phyloP scores from a whole-genome alignment of 2,329 filamentous ascomycete species.

The Fusarium graminum region DNA sequence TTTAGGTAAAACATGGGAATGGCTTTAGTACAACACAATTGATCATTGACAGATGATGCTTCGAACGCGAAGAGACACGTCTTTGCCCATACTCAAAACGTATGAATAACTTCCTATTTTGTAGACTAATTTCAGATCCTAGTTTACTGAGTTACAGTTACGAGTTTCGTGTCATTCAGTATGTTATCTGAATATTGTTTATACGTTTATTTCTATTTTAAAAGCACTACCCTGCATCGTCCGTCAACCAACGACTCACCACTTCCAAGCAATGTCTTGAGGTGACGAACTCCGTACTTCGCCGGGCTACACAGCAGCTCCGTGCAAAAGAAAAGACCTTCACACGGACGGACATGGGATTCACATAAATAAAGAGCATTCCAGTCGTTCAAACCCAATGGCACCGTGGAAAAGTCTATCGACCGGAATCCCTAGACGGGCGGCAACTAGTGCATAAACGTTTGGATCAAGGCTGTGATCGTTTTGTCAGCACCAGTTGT shows the following conservation, averaged over 20 bases:
- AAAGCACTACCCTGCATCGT: constrained; percentile 7
- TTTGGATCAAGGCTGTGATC: constrained; percentile 15
- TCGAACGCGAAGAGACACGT: background rate
- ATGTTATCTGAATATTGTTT: too few relatives aligned
- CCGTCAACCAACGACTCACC: constrained; percentile 1
- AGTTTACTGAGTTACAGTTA: too few relatives aligned
- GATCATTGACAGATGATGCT: constrained; percentile 2
- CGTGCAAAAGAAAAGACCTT: background rate
- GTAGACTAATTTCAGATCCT: too few relatives aligned
- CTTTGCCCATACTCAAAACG: too few relatives aligned
- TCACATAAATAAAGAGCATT: constrained; percentile 35
- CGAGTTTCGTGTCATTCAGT: too few relatives aligned
- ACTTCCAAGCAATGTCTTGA: constrained; percentile 3
- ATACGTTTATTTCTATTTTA: too few relatives aligned
- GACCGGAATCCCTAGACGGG: constrained; percentile 21
- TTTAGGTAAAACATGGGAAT: constrained; percentile 45
- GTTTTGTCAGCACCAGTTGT: constrained; percentile 34
- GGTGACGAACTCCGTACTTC: background rate
- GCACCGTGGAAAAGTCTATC: constrained; percentile 26
- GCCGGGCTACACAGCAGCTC: constrained; percentile 1
- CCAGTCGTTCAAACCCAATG: constrained; percentile 38
- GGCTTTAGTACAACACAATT: constrained; percentile 30
- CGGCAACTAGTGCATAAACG: constrained; percentile 1
- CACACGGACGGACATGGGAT: background rate
- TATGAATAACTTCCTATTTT: too few relatives aligned